Conservation (phyloP, 495 filamentous ascomycete species). For the Achaetomiella virescens region DNA sequence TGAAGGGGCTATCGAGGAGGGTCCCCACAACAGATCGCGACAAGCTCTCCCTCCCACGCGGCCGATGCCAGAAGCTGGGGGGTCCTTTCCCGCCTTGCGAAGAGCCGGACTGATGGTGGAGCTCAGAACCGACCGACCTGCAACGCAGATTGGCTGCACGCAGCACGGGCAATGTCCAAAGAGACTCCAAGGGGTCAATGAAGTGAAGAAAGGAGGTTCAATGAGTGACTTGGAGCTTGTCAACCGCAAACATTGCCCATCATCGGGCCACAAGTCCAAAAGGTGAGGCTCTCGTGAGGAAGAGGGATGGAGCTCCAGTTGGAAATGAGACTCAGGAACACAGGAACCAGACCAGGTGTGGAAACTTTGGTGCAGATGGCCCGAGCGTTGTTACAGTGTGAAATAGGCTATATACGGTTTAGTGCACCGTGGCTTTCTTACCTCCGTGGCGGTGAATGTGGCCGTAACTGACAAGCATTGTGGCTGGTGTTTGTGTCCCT, state of each 20-base stretch:
- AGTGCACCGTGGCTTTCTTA: background rate
- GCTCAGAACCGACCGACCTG: slow-evolving; percentile 8
- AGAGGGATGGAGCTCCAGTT: slow-evolving; percentile 6
- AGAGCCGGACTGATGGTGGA: background rate
- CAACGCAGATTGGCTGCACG: background rate
- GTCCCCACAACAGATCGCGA: slow-evolving; percentile 9
- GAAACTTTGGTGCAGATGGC: slow-evolving; percentile 11
- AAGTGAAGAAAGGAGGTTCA: slow-evolving; percentile 12
- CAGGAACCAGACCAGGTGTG: background rate
- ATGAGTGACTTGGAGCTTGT: slow-evolving; percentile 33
- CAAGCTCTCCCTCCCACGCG: slow-evolving; percentile 8
- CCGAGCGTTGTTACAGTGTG: too few species aligned
- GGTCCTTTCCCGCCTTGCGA: slow-evolving; percentile 11
- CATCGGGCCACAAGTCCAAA: slow-evolving; percentile 21
- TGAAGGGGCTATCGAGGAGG: slow-evolving; percentile 18
- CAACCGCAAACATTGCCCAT: slow-evolving; percentile 31
- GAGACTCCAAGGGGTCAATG: slow-evolving; percentile 2
- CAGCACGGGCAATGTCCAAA: background rate
- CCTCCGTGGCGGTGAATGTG: background rate
- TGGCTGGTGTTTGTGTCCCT: background rate
- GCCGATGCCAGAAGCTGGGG: slow-evolving; percentile 14
- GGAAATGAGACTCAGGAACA: slow-evolving; percentile 22
- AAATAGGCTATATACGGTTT: too few species aligned
- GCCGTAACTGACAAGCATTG: background rate
- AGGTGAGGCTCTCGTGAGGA: slow-evolving; percentile 12